phyloP scores from a whole-genome alignment of 352 stramenopile genomes.

The Achlya hypogyna region DNA sequence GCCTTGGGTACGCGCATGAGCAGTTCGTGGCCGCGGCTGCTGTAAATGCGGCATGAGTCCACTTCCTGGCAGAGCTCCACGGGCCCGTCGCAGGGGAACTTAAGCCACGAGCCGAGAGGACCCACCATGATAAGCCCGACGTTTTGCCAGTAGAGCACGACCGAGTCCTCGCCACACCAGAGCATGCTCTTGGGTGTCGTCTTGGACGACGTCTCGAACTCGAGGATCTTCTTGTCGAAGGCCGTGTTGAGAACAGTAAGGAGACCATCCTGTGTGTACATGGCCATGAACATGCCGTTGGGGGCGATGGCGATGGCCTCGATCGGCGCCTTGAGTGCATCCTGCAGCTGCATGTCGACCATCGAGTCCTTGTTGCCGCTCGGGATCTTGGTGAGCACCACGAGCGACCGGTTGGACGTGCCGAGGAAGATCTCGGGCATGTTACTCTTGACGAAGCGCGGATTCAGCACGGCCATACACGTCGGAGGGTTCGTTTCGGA shows the following conservation, averaged over 20 bases:
- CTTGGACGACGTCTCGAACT: conserved; percentile 83
- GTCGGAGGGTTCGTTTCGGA: conserved; percentile 66
- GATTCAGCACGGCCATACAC: conserved; percentile 89
- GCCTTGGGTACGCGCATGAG: conserved; percentile 77
- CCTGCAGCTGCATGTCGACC: conserved; percentile 77
- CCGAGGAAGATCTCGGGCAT: conserved; percentile 91
- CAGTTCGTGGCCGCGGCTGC: conserved; percentile 61
- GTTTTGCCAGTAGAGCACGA: conserved; percentile 82
- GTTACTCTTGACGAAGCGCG: conserved; percentile 83
- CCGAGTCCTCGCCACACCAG: conserved; percentile 87
- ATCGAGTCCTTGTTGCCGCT: conserved; percentile 31
- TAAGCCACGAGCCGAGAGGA: conserved; percentile 75
- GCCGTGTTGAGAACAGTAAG: conserved; percentile 94
- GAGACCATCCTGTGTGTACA: conserved; percentile 89
- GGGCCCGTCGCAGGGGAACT: conserved; percentile 65
- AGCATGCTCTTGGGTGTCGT: conserved; percentile 60
- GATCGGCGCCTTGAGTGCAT: conserved; percentile 80
- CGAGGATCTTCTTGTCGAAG: conserved; percentile 91
- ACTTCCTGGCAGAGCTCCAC: conserved; percentile 54
- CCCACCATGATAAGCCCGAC: conserved; percentile 78
- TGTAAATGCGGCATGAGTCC: conserved; percentile 54
- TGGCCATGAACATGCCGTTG: conserved; percentile 93
- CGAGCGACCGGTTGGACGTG: conserved; percentile 84
- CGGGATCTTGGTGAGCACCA: conserved; percentile 54
- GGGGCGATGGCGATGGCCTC: conserved; percentile 88